Evolutionary conservation across 257 asterid species (phyloP).

Genomic region (Solanum piurae): DNA sequence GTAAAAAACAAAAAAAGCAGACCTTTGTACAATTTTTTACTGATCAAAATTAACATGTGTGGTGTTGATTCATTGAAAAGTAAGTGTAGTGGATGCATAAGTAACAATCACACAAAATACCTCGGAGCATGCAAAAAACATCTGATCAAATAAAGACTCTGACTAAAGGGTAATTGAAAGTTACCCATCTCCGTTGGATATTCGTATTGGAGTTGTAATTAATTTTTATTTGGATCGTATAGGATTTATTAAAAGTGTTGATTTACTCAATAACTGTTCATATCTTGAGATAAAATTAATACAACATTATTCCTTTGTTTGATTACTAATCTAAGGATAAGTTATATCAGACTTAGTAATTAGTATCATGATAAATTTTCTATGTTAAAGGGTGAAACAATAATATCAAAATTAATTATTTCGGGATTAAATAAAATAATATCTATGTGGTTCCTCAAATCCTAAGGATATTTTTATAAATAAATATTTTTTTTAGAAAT

Average conservation of each 20-base stretch:
- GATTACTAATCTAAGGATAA: no score
- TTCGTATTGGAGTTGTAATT: no score
- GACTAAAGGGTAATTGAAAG: not conserved
- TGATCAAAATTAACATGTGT: not conserved
- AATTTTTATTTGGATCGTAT: no score
- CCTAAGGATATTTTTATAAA: fast-evolving
- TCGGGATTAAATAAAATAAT: no score
- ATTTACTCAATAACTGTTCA: no score
- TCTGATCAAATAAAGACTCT: not conserved
- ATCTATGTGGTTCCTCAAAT: no score
- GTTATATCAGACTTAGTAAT: no score
- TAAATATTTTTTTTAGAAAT: no score
- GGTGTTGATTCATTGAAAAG: not conserved
- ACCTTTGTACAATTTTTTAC: not conserved
- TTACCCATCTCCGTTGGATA: not conserved
- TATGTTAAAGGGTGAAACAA: not conserved
- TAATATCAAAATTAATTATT: no score
- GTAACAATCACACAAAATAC: not conserved
- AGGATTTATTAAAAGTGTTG: no score
- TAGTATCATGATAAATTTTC: not conserved
- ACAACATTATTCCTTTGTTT: not conserved
- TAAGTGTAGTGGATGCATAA: not conserved
- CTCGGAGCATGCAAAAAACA: not conserved
- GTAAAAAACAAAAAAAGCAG: not conserved
- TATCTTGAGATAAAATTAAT: not conserved